These are phyloP conservation scores for Selenicereus undatus DNA, from an alignment of 148 eudicot species.

Conservation along the genomic window DNA sequence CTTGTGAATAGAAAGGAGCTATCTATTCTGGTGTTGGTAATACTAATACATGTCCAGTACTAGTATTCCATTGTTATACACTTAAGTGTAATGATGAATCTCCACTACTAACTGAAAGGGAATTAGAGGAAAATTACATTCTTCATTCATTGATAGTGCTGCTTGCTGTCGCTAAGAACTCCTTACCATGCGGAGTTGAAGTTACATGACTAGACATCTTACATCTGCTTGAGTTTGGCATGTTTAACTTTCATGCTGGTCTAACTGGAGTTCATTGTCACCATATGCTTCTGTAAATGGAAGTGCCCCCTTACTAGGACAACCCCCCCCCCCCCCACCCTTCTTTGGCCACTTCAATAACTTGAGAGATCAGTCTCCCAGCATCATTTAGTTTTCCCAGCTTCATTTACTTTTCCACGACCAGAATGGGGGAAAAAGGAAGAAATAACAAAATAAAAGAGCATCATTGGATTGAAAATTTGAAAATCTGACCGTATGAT, in stretches of 20 bases:
- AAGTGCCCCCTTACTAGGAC: too few relatives aligned
- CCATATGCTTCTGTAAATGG: too few relatives aligned
- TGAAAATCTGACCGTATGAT: slow-evolving; percentile 11
- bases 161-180: neutral
- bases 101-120: neutral
- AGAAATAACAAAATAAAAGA: neutral
- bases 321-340: too few relatives aligned
- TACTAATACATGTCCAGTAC: too few relatives aligned
- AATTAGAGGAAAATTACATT: neutral
- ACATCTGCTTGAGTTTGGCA: neutral
- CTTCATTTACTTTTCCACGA: too few relatives aligned
- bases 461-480: neutral
- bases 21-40: neutral
- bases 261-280: too few relatives aligned
- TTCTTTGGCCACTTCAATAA: too few relatives aligned
- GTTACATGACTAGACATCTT: too few relatives aligned
- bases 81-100: neutral
- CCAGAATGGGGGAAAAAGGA: neutral
- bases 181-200: neutral
- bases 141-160: neutral
- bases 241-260: neutral
- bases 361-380: too few relatives aligned
- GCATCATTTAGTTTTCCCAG: too few relatives aligned
- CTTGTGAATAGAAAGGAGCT: neutral
- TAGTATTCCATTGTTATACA: neutral